Percentiles rank a stretch among this genome's conserved stretches.
Conservation (phyloP, 116 monocot genomes). For the Dioscorea cayenensis region DNA sequence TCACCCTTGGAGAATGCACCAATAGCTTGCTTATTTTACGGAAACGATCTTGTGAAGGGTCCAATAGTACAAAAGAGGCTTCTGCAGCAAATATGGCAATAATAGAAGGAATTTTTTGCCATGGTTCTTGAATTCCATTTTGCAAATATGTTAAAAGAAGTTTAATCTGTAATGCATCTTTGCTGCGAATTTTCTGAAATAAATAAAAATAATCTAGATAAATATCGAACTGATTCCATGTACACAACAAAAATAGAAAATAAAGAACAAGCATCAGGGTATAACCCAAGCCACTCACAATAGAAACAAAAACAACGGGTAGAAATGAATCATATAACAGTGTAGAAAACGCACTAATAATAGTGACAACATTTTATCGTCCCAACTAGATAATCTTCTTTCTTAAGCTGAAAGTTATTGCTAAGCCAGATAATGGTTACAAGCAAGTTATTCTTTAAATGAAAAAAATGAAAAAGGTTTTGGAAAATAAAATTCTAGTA, state of each 20-base stretch:
- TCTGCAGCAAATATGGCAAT: conserved; percentile 82
- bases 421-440: no score
- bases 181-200: conserved; percentile 44
- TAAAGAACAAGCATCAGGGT: no score
- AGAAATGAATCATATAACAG: not conserved
- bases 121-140: conserved; percentile 76
- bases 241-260: not conserved
- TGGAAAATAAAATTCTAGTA: no score
- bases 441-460: no score
- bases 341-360: not conserved
- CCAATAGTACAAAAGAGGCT: conserved; percentile 73
- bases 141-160: conserved; percentile 83
- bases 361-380: no score
- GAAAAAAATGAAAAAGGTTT: no score
- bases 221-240: not conserved
- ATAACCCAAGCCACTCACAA: not conserved
- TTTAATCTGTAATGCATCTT: conserved; percentile 61
- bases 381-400: no score
- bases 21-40: conserved; percentile 59
- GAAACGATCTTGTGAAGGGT: conserved; percentile 57
- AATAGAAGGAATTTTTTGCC: conserved; percentile 83
- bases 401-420: no score
- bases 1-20: conserved; percentile 33
- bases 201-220: not conserved
- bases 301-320: not conserved